These are phyloP conservation scores for Septoria petroselini DNA, from an alignment of 2,329 filamentous ascomycete genomes.

Conservation along the genomic window DNA sequence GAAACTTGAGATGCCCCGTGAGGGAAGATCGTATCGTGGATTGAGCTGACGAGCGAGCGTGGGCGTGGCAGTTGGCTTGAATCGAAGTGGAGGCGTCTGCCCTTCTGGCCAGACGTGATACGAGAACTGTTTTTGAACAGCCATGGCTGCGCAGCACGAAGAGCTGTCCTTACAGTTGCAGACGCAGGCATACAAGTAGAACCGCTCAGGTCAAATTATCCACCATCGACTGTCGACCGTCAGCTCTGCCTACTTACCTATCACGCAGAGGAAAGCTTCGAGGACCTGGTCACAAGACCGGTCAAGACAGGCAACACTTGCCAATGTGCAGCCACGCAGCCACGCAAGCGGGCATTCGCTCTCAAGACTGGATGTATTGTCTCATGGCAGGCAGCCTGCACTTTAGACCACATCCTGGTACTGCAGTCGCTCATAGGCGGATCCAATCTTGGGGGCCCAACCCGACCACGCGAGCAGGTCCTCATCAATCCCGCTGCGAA, in stretches of 20 bases:
- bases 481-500: too few species aligned
- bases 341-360: slow-evolving; percentile 5
- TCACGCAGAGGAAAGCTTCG: not conserved
- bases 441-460: slow-evolving; percentile 7
- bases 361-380: slow-evolving; percentile 1
- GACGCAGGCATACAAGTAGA: not conserved
- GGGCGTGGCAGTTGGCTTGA: slow-evolving; percentile 6
- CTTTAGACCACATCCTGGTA: slow-evolving; percentile 14
- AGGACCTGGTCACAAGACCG: slow-evolving; percentile 12
- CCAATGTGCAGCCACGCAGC: slow-evolving; percentile 1
- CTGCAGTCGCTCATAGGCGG: slow-evolving; percentile 12
- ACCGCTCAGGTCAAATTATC: not conserved
- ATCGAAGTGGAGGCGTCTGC: slow-evolving; percentile 10
- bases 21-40: slow-evolving; percentile 10
- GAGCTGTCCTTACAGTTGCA: not conserved
- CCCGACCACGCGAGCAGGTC: slow-evolving; percentile 6
- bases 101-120: slow-evolving; percentile 19
- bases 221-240: not conserved
- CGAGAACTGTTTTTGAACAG: slow-evolving; percentile 11
- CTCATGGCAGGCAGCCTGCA: slow-evolving; percentile 14
- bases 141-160: slow-evolving; percentile 1
- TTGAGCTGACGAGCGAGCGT: slow-evolving; percentile 5
- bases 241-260: not conserved
- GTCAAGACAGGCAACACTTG: slow-evolving; percentile 10
- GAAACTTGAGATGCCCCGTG: not conserved